Conservation (phyloP, 768 basidiomycete species). For the Serendipita sp. region DNA sequence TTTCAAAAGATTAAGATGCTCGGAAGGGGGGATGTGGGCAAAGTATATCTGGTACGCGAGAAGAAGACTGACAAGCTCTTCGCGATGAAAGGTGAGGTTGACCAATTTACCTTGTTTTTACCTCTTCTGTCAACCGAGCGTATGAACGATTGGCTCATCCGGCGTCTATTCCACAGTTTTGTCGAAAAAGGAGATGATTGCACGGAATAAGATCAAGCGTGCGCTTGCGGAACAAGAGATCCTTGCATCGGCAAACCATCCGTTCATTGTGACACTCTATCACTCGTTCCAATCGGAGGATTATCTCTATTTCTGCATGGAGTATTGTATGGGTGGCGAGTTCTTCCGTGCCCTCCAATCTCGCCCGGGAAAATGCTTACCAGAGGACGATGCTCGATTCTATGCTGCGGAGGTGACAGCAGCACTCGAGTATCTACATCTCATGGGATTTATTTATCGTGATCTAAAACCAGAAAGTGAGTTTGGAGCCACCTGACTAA, state of each 20-base stretch:
- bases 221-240: constrained; percentile 98
- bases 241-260: constrained; percentile 93
- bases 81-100: constrained; percentile 89
- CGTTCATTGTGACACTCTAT: constrained; percentile 97
- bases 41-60: constrained; percentile 94
- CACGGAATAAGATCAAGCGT: constrained; percentile 98
- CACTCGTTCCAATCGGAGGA: constrained; percentile 98
- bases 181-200: constrained; percentile 99
- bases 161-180: constrained; percentile 40
- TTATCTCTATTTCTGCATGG: constrained; percentile 97
- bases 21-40: constrained; percentile 97
- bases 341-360: constrained; percentile 97
- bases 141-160: constrained; percentile 13
- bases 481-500: constrained; percentile 19
- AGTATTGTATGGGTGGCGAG: constrained; percentile 98
- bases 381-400: constrained; percentile 90
- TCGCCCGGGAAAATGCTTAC: constrained; percentile 87
- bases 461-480: constrained; percentile 98
- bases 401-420: constrained; percentile 98
- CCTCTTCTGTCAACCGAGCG: background rate
- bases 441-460: constrained; percentile 98
- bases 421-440: constrained; percentile 93
- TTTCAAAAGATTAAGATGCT: constrained; percentile 95
- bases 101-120: background rate
- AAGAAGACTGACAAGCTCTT: constrained; percentile 93